Conservation (phyloP, 768 basidiomycete species). For the Lactarius hengduanensis region DNA sequence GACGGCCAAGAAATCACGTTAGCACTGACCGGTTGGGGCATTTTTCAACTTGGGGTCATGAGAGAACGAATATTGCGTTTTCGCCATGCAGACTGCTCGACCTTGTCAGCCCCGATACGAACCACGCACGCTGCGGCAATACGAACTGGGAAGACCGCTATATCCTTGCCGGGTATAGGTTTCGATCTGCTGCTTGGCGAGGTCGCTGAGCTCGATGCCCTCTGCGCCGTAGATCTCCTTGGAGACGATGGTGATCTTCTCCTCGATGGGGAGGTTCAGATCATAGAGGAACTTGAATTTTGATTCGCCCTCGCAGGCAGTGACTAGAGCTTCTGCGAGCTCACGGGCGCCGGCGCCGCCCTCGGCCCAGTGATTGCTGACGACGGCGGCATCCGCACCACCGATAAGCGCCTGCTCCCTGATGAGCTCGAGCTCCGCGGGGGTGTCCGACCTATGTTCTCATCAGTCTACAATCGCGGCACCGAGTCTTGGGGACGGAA, state of each 20-base stretch:
- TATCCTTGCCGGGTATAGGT: slow-evolving; percentile 92
- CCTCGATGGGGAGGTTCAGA: slow-evolving; percentile 73
- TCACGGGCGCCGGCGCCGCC: slow-evolving; percentile 89
- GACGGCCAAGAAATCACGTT: slow-evolving; percentile 17
- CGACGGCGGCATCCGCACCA: slow-evolving; percentile 92
- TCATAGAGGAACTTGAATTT: slow-evolving; percentile 94
- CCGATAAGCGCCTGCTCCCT: slow-evolving; percentile 74
- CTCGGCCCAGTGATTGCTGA: slow-evolving; percentile 97
- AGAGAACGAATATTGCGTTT: slow-evolving; percentile 97
- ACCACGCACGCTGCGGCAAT: background rate
- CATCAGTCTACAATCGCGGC: background rate
- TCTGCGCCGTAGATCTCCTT: slow-evolving; percentile 94
- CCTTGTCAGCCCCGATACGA: slow-evolving; percentile 15
- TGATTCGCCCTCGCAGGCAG: slow-evolving; percentile 77
- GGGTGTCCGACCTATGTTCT: slow-evolving; percentile 71
- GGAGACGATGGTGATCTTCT: slow-evolving; percentile 86
- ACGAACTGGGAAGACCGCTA: slow-evolving; percentile 70
- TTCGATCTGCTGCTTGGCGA: slow-evolving; percentile 82
- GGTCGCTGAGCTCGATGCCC: slow-evolving; percentile 81
- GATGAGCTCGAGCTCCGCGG: slow-evolving; percentile 84
- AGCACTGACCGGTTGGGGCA: slow-evolving; percentile 66
- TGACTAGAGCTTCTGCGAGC: slow-evolving; percentile 90
- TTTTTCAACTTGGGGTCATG: slow-evolving; percentile 91
- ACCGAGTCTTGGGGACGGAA: background rate
- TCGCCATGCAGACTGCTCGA: slow-evolving; percentile 85